Evolutionary conservation across 1,284 basidiomycete species (phyloP).

Genomic region (Anthracocystis panici-leucophaei): DNA sequence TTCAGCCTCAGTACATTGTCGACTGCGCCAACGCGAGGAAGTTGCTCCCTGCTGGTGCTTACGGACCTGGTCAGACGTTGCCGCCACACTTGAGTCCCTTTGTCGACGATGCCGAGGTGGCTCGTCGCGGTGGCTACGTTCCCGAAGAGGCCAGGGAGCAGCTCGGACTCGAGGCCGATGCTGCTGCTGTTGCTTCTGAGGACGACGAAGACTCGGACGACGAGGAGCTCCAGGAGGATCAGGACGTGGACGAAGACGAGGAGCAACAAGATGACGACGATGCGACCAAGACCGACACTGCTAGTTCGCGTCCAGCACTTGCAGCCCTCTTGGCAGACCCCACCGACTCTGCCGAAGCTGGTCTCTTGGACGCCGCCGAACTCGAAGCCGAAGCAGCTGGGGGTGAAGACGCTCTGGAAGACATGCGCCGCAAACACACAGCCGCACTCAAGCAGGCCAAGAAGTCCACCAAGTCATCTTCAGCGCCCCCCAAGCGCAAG

Average conservation of each 20-base stretch:
- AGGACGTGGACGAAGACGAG: constrained; percentile 70
- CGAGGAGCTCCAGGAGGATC: constrained; percentile 63
- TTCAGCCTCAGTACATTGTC: constrained; percentile 98
- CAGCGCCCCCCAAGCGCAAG: constrained; percentile 66
- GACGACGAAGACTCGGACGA: constrained; percentile 59
- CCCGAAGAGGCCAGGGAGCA: constrained; percentile 69
- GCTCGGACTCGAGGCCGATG: constrained; percentile 73
- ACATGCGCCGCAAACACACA: constrained; percentile 72
- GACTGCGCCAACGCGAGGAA: constrained; percentile 92
- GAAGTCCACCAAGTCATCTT: constrained; percentile 46
- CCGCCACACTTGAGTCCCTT: constrained; percentile 98
- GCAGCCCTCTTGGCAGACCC: constrained; percentile 75
- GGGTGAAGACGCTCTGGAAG: constrained; percentile 83
- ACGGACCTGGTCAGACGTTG: constrained; percentile 85
- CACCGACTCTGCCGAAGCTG: constrained; percentile 75
- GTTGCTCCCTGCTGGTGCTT: constrained; percentile 86
- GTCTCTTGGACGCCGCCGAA: constrained; percentile 86
- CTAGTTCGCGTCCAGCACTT: constrained; percentile 43
- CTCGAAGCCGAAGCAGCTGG: constrained; percentile 92
- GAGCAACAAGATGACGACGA: constrained; percentile 60
- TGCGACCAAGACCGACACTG: constrained; percentile 16
- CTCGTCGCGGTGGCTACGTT: constrained; percentile 71
- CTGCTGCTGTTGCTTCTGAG: constrained; percentile 74
- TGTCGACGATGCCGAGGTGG: constrained; percentile 78
- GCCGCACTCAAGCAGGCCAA: constrained; percentile 58